Base-by-base conservation (phyloP, 805 yeast genomes). In the Nakazawaea siamensis region DNA sequence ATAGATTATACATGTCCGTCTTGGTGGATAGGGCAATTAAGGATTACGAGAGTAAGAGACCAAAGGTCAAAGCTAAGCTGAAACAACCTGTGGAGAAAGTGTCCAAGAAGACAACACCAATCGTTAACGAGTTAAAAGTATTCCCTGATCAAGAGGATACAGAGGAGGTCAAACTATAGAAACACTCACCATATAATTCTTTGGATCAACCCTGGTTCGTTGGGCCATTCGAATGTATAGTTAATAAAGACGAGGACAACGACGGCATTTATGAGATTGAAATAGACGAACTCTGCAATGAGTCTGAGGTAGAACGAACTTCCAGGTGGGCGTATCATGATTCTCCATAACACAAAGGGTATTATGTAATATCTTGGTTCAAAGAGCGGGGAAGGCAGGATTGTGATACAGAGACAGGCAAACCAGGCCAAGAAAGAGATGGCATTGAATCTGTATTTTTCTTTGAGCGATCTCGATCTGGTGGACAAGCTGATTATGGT, bases 291-390 rank as follows among this genome's bases (percentile, higher is more conserved):
- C 50, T 90, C 97, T 3, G 62, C 40, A 2, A 51, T 34, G 33
- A 68, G 56, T 43, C 81, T 62, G 18, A 49, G 37, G 6, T 50
- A 8, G 14, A 60, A 24, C 3, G 59, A 52, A 24, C 54, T 48
- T 13, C 53, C 46, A 17, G 60, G 55, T 13, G 76, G 73, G 10
- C 57, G 55, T 12, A 68, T 54, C 38, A 74, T 67, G 2, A 84
- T 35, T 46, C 97, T 70, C 75, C 88, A 86, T 26, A 87, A 55
- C 10, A 82, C 52, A 50, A 73, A 76, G 4, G 97, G 97, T 4
- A 86, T 47, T 32, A 90, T 83, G 54, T 80, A 92, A 54, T 92
- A 92, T 39, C 98, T 71, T 32, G 97, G 95, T 56, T 92, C 98
- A 49, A 92, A 78, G 43, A 92, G 63, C 4, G 97, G 98, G 0